Evolutionary conservation across 1,139 yeast species (phyloP), one percentile per base, ranked within the genome.

Genomic region (Saccharomyces hybrid): DNA sequence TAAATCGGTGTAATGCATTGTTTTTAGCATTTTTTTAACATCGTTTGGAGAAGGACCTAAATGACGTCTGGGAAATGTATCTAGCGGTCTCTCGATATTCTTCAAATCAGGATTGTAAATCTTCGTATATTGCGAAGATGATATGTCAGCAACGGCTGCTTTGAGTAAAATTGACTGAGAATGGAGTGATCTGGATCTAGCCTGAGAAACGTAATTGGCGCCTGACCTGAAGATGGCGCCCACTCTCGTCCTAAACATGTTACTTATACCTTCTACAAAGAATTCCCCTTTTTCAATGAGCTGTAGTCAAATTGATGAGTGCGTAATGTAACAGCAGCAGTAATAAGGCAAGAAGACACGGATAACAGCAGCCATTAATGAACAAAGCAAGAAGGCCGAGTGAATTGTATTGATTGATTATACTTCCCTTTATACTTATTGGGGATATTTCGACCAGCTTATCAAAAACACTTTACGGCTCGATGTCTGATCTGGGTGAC

Each of bases 11-110:
- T 84, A 83, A 7, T 11, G 26, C 53, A 91, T 77, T 8, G 78
- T 73, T 5, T 71, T 59, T 57, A 93, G 78, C 96, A 91, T 88
- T 31, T 72, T 69, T 16, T 73, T 67, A 28, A 86, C 86, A 58
- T 88, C 82, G 0, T 65, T 68, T 0, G 88, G 82, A 19, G 81
- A 77, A 23, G 97, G 95, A 14, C 99, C 99, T 58, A 90, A 77
- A 73, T 93, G 99, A 66, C 98, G 87, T 69, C 95, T 81, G 52
- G 88, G 81, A 71, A 91, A 93, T 2, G 95, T 85, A 69, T 93
- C 99, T 56, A 88, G 74, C 11, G 69, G 65, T 42, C 56, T 55
- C n/a, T 51, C 58, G n/a, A 63, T 50, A 41, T 59, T 59, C 13
- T 50, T 48, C 2, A 55, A 49, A 8, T 58, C 57, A 6, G 61